Percentiles rank a stretch among this genome's conserved stretches.
Conservation (phyloP, 148 eudicot species). For the Rhododendron vialii region DNA sequence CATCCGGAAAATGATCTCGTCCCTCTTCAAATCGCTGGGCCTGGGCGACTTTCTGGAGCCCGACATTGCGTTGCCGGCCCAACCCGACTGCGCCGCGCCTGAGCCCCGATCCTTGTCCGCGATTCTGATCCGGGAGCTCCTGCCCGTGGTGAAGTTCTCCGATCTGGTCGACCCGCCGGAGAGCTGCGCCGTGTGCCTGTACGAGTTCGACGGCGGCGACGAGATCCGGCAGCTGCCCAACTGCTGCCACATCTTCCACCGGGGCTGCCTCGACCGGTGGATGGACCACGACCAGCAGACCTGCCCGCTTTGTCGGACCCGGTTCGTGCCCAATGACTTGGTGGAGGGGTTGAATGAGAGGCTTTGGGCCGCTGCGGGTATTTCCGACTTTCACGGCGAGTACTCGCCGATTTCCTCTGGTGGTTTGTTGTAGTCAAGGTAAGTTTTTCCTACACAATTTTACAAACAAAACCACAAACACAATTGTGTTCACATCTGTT, state of each 20-base stretch:
- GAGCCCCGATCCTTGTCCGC: slow-evolving; percentile 43
- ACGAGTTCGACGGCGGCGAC: slow-evolving; percentile 54
- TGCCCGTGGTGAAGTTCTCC: slow-evolving; percentile 59
- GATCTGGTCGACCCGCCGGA: slow-evolving; percentile 42
- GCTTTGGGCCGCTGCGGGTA: slow-evolving; percentile 45
- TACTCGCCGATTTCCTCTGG: slow-evolving; percentile 36
- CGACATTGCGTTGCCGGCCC: slow-evolving; percentile 27
- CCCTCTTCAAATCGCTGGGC: slow-evolving; percentile 35
- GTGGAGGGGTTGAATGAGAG: slow-evolving; percentile 76
- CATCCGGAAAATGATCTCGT: slow-evolving; percentile 27
- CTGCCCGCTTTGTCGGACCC: slow-evolving; percentile 63
- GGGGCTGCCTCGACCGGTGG: slow-evolving; percentile 75
- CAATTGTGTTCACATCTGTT: not conserved
- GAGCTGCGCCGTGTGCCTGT: slow-evolving; percentile 62
- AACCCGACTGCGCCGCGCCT: slow-evolving; percentile 14
- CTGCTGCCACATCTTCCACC: slow-evolving; percentile 56
- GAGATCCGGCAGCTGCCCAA: slow-evolving; percentile 56
- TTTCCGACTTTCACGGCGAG: slow-evolving; percentile 56
- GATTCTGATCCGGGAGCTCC: slow-evolving; percentile 54
- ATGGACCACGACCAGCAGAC: slow-evolving; percentile 62
- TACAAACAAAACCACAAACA: not conserved
- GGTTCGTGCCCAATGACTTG: slow-evolving; percentile 55
- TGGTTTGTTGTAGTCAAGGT: slow-evolving; percentile 17
- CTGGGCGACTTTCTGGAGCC: slow-evolving; percentile 68
- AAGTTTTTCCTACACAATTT: not conserved